Percentiles rank a stretch among this genome's conserved stretches.
phyloP scores from a whole-genome alignment of 352 stramenopile species.

The Phytophthora syringae region DNA sequence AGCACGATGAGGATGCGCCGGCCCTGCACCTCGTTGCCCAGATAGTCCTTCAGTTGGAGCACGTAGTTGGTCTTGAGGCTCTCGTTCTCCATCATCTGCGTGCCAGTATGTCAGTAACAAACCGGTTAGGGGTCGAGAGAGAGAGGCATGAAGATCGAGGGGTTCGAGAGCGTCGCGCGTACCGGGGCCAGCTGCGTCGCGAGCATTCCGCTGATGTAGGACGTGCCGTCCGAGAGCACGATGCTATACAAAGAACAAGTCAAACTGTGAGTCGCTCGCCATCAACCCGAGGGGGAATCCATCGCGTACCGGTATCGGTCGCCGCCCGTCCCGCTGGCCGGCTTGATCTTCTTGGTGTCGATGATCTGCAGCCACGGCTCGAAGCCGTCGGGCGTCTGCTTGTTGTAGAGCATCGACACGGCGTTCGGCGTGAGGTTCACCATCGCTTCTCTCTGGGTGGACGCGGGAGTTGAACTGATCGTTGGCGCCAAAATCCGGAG shows the following conservation, averaged over 20 bases:
- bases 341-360: constrained; percentile 90
- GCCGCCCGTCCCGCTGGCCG: constrained; percentile 67
- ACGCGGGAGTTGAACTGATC: constrained; percentile 13
- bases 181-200: constrained; percentile 83
- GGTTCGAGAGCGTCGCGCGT: too few relatives aligned
- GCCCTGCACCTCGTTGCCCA: constrained; percentile 86
- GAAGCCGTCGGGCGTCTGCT: constrained; percentile 83
- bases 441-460: constrained; percentile 47
- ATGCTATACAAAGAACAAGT: constrained; percentile 41
- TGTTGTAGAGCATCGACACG: constrained; percentile 88
- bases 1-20: constrained; percentile 87
- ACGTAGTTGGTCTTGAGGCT: constrained; percentile 87
- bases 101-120: too few relatives aligned
- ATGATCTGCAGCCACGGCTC: constrained; percentile 90
- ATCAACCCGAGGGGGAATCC: not conserved
- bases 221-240: constrained; percentile 80
- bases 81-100: constrained; percentile 82
- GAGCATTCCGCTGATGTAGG: constrained; percentile 89
- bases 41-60: constrained; percentile 85
- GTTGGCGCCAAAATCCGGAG: constrained; percentile 40
- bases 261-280: not conserved
- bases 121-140: too few relatives aligned
- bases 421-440: constrained; percentile 87
- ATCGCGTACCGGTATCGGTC: constrained; percentile 70
- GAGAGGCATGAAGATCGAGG: too few relatives aligned